A percentile compares a stretch with the other conserved stretches of the same genome.
These are phyloP conservation scores for Anthostomella pinea DNA, from an alignment of 2,329 filamentous ascomycete genomes.

Conservation along the genomic window DNA sequence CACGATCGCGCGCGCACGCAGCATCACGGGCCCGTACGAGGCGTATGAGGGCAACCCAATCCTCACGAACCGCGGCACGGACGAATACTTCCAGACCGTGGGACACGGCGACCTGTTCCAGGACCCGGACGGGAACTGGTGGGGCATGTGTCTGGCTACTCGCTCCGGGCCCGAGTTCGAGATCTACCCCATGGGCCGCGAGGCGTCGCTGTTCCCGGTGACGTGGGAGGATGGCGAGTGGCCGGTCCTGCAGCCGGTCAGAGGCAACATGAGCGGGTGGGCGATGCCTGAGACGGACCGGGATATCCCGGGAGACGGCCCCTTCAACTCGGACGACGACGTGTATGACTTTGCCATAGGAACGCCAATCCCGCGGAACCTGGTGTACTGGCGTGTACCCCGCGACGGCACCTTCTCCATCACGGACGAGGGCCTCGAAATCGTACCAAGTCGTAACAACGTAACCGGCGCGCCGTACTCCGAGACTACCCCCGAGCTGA, in stretches of 20 bases:
- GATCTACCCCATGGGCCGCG: slow-evolving; percentile 52
- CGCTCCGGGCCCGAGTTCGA: slow-evolving; percentile 40
- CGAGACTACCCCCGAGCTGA: slow-evolving; percentile 18
- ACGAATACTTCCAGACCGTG: slow-evolving; percentile 41
- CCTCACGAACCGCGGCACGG: slow-evolving; percentile 38
- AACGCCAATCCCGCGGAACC: slow-evolving; percentile 25
- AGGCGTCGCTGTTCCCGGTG: slow-evolving; percentile 42
- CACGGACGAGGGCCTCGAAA: slow-evolving; percentile 19
- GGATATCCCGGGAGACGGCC: slow-evolving; percentile 33
- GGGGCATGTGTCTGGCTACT: slow-evolving; percentile 46
- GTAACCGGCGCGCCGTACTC: slow-evolving; percentile 23
- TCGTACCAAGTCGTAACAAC: slow-evolving; percentile 28
- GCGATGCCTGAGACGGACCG: slow-evolving; percentile 34
- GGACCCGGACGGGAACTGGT: slow-evolving; percentile 47
- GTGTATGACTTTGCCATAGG: slow-evolving; percentile 19
- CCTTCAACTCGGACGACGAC: slow-evolving; percentile 25
- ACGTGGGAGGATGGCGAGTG: slow-evolving; percentile 49
- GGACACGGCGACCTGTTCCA: slow-evolving; percentile 47
- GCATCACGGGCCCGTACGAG: slow-evolving; percentile 43
- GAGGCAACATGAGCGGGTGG: slow-evolving; percentile 43
- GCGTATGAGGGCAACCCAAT: slow-evolving; percentile 42
- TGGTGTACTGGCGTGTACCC: slow-evolving; percentile 34
- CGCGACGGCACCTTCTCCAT: slow-evolving; percentile 23
- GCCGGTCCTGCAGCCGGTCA: slow-evolving; percentile 42
- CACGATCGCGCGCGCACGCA: slow-evolving; percentile 40